Evolutionary conservation across 2,329 filamentous ascomycete genomes (phyloP).

Genomic region (Aspergillus persii): DNA sequence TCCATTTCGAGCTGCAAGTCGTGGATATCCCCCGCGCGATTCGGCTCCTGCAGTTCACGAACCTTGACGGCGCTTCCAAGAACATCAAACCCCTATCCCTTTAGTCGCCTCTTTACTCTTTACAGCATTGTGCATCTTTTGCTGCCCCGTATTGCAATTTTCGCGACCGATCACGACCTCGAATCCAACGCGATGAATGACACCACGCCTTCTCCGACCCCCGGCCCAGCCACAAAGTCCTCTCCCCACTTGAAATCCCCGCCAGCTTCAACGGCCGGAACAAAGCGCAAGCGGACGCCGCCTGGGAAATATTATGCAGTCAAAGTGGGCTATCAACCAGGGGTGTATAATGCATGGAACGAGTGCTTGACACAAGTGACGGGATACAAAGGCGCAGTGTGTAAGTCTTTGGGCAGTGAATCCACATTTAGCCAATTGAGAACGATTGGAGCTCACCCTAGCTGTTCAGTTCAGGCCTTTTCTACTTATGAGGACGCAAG

Average conservation of each 20-base stretch:
- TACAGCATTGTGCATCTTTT: not conserved
- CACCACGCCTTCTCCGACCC: constrained; percentile 37
- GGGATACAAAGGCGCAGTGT: constrained; percentile 64
- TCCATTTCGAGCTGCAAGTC: constrained; percentile 25
- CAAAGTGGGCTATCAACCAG: constrained; percentile 57
- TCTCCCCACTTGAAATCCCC: constrained; percentile 26
- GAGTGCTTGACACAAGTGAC: constrained; percentile 62
- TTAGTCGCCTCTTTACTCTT: not conserved
- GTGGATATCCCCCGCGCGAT: constrained; percentile 19
- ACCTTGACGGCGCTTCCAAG: constrained; percentile 13
- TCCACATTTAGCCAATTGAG: not conserved
- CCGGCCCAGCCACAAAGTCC: constrained; percentile 27
- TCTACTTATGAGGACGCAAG: constrained; percentile 70
- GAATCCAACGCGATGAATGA: constrained; percentile 26
- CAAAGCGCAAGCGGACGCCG: constrained; percentile 55
- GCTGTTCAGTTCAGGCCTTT: constrained; percentile 72
- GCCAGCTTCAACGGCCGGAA: constrained; percentile 40
- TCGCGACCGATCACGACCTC: not conserved
- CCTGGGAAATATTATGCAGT: constrained; percentile 64
- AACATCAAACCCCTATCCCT: not conserved
- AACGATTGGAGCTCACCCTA: not conserved
- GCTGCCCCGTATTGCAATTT: not conserved
- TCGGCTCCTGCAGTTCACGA: constrained; percentile 8
- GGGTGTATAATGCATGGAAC: constrained; percentile 62
- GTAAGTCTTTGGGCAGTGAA: constrained; percentile 50